Percentiles rank a stretch among this genome's conserved stretches.
phyloP scores from a whole-genome alignment of 2,329 filamentous ascomycete genomes.

The Chaetoscypha palmicola region DNA sequence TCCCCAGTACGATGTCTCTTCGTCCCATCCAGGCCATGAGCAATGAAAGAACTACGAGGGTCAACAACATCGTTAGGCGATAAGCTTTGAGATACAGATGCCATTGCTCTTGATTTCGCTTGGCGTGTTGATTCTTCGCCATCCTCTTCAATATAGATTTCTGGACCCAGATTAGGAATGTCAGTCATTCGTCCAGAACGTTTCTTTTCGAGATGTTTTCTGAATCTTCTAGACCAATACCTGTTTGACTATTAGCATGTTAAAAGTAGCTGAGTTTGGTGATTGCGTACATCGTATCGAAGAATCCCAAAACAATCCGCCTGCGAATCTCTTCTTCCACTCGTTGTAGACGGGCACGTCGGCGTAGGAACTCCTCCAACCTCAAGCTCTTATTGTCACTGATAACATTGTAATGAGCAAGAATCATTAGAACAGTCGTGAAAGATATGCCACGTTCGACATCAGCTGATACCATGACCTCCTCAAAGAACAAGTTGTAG shows the following conservation, averaged over 20 bases:
- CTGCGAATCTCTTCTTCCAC: conserved; percentile 92
- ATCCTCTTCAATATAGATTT: conserved; percentile 83
- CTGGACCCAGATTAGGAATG: conserved; percentile 73
- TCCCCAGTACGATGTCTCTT: conserved; percentile 20
- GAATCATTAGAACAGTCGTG: conserved; percentile 84
- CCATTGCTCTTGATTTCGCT: conserved; percentile 9
- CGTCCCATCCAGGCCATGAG: conserved; percentile 26
- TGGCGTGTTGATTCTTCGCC: conserved; percentile 33
- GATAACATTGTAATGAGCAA: conserved; percentile 98
- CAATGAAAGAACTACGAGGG: conserved; percentile 25
- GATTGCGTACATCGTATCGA: conserved; percentile 75
- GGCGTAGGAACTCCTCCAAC: conserved; percentile 88
- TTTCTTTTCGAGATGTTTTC: conserved; percentile 65
- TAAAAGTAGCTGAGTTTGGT: too few species aligned
- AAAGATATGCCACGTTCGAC: conserved; percentile 86
- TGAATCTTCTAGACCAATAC: conserved; percentile 79
- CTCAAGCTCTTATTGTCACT: conserved; percentile 92
- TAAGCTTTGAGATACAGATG: conserved; percentile 17
- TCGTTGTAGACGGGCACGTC: conserved; percentile 81
- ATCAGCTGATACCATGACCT: conserved; percentile 89
- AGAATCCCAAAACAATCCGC: conserved; percentile 87
- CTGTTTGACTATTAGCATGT: too few species aligned
- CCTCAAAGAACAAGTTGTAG: conserved; percentile 95
- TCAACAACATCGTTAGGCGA: conserved; percentile 23
- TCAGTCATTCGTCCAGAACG: conserved; percentile 68